Evolutionary conservation across 352 stramenopile species (phyloP).

Genomic region (Phytophthora hibernalis): DNA sequence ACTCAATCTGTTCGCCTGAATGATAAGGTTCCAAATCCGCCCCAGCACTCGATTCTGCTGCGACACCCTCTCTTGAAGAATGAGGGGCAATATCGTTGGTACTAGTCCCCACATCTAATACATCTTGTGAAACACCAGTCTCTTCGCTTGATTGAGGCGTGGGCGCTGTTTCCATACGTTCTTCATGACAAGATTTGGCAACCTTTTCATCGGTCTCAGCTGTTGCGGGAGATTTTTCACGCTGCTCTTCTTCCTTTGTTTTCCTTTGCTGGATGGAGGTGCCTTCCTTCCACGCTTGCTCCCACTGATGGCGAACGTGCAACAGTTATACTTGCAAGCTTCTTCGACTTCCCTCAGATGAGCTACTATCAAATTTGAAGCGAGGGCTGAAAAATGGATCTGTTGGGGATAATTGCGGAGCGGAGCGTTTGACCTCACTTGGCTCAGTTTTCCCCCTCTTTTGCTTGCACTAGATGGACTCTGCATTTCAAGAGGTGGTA

Average conservation of each 20-base stretch:
- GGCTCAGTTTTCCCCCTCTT: constrained; percentile 8
- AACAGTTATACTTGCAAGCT: constrained; percentile 7
- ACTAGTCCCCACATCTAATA: not conserved
- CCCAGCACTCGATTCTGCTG: not conserved
- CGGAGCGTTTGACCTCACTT: not conserved
- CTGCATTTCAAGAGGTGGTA: constrained; percentile 47
- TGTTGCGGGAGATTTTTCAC: constrained; percentile 20
- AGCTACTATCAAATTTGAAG: constrained; percentile 55
- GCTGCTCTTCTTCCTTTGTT: constrained; percentile 31
- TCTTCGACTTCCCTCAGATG: constrained; percentile 15
- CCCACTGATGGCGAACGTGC: not conserved
- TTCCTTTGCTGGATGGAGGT: constrained; percentile 9
- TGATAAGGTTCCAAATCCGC: too few relatives aligned
- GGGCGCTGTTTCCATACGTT: constrained; percentile 1
- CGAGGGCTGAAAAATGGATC: constrained; percentile 77
- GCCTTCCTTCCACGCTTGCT: constrained; percentile 4
- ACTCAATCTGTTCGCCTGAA: not conserved
- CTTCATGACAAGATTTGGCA: not conserved
- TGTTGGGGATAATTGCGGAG: constrained; percentile 41
- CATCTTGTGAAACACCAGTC: not conserved
- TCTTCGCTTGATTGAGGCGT: constrained; percentile 14
- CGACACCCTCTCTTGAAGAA: not conserved
- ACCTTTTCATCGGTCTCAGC: constrained; percentile 1
- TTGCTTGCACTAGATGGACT: constrained; percentile 20
- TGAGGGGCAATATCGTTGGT: not conserved